Evolutionary conservation across 306 rosid genomes (phyloP), one percentile per base, ranked within the genome.

Genomic region (Ormosia emarginata): DNA sequence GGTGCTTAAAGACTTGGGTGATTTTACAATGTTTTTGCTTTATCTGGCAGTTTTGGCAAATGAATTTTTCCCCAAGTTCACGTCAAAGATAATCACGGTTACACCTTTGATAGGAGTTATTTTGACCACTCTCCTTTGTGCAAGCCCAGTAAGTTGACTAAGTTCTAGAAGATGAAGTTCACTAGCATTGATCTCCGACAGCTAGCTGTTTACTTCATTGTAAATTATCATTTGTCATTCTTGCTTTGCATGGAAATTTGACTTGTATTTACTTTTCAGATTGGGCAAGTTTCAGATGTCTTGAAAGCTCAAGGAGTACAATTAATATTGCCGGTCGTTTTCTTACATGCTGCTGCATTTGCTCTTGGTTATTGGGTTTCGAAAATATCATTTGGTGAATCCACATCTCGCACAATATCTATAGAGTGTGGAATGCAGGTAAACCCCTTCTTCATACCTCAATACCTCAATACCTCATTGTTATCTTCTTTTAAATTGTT

Each of bases 391-490:
- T 95, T 95, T 33, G 99, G 99, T 6, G 99, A 95, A 90, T 93
- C 99, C 71, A 95, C 98, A 33, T 95, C 99, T 56, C 99, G 99
- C 66, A 95, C 98, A 7, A 93, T 95, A 67, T 95, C 99, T 67
- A 90, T 95, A 33, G 98, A 95, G 89, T 95, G 98, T 46, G 99
- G 99, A 67, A 92, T 95, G 98, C 99, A 93, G 96, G 99, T 95
- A 79, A 71, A 53, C 53, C 71, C 29, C 15, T 72, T 78, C 67
- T 24, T 39, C 24, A 29, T 73, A 39, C 70, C 32, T 11, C 43
- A 46, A 29, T 73, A 39, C 70, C 32, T 11, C 43, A 46, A 4
- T 53, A 55, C 14, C 41, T 36, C 66, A 9, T 41, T 67, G 71
- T 79, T 49, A 43, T 71, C 80, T 77, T 15, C 17, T 53, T 78